Base-by-base conservation (phyloP, 208 protist species). In the Porcisia deanei region DNA sequence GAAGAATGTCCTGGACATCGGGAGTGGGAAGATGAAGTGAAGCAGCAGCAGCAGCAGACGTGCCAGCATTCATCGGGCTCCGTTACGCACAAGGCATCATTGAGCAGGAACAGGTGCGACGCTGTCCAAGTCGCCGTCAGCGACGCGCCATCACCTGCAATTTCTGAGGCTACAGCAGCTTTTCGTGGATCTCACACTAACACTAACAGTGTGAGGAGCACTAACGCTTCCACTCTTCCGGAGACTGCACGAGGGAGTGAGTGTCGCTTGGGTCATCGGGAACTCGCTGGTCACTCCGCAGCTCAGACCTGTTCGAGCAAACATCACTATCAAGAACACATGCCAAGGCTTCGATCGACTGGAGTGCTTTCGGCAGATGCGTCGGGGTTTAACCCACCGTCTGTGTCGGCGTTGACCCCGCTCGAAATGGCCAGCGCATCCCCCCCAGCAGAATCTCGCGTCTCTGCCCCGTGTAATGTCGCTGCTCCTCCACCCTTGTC, bases 1-100 rank as follows among this genome's bases (percentile, higher is more conserved):
- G 77, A 77, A 6, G 61, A 74, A 30, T 41, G 73, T 12, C 72
- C 61, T 3, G 60, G 77, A 30, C 72, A 82, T 61, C 75, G 65
- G 34, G 9, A 58, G 34, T 80, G 66, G 59, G 76, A 81, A 16
- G 66, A 72, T 20, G 76, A 74, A 12, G 47, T 54, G 52, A 30
- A 75, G 0, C 14, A 39, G 8, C 52, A 66, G 12, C 68, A 30
- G 30, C 30, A 30, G 30, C 30, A 30, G 30, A 18, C 64, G 5
- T n/a, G 10, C n/a, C 20, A 53, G n/a, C 20, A 8, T 25, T 58
- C 43, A 14, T 20, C 66, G 1, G 22, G 25, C 12, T 14, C 45
- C 25, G 14, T 49, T 10, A 49, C 47, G 10, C 63, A 18, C 41
- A 16, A 43, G 3, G 18, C 41, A 12, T 20, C 22, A n/a, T 39